Evolutionary conservation across 768 basidiomycete species (phyloP).

Genomic region (Flagelloscypha sp.): DNA sequence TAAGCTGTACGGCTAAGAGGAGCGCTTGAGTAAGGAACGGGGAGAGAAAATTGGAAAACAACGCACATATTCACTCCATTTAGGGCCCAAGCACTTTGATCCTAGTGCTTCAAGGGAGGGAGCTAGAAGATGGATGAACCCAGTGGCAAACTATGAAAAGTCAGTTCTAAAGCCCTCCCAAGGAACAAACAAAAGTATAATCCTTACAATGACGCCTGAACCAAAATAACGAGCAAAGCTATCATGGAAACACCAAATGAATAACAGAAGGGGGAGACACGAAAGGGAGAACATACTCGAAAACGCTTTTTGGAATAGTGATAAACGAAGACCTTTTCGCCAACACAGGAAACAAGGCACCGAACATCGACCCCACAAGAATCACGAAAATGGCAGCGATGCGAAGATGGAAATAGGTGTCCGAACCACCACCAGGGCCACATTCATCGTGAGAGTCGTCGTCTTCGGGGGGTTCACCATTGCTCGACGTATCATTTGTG

Average conservation of each 20-base stretch:
- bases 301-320: constrained; percentile 49
- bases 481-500: no score
- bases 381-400: constrained; percentile 73
- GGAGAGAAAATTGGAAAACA: neutral
- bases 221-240: constrained; percentile 89
- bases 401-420: constrained; percentile 44
- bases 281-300: constrained; percentile 46
- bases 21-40: constrained; percentile 2
- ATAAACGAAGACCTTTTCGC: constrained; percentile 44
- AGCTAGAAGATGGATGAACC: constrained; percentile 76
- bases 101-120: constrained; percentile 67
- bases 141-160: constrained; percentile 71
- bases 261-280: neutral
- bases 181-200: constrained; percentile 2
- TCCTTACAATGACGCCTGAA: constrained; percentile 73
- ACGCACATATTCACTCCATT: constrained; percentile 73
- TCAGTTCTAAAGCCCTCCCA: constrained; percentile 2
- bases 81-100: constrained; percentile 58
- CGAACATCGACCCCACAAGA: constrained; percentile 46
- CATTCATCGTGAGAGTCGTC: no score
- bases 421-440: constrained; percentile 42
- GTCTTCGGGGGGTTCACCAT: no score
- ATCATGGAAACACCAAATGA: constrained; percentile 8
- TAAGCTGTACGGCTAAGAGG: constrained; percentile 65
- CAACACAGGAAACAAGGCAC: constrained; percentile 67